Base-by-base conservation (phyloP, 2,329 filamentous ascomycete species). In the Basipetospora chlamydospora region DNA sequence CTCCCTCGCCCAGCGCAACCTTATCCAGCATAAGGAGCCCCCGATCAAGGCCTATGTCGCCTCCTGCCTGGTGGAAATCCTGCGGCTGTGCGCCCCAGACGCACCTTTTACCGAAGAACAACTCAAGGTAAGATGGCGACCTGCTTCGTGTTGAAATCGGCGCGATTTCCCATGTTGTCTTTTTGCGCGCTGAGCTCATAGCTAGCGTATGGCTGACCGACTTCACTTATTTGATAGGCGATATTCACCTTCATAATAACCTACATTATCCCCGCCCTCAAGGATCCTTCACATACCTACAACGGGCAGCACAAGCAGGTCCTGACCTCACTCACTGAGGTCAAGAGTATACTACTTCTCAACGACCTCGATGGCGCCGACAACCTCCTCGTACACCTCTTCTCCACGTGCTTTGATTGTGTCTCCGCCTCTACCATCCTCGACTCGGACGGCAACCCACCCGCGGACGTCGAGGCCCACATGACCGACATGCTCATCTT, bases 221-320 rank as follows among this genome's bases (percentile, higher is more conserved):
- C 21, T 17, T 9, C 11, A 12, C 7, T 28, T 13, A 22, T 5
- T 39, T 16, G n/a, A 8, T 20, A 93, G 85, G 86, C 93, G 59
- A 88, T 96, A 53, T 98, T 96, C 62, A 80, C 77, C 20, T 73
- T 94, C 42, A 85, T 95, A 53, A 74, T 95, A 47, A 78, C 75
- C 40, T 77, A 78, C 33, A 80, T 93, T 45, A 69, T 96, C 31
- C 86, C 87, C 32, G 77, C 85, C 31, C 73, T 96, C 18, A 80
- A 84, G 49, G 80, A 94, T 49, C 84, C 87, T 10, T 78, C 78
- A 26, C 80, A 93, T 53, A 78, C 87, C 8, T 96, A 95, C 64
- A 88, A 93, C 57, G 77, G 76, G 43, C 87, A 96, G 57, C 85
- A 98, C 60, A 77, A 90, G 58, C 90, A 92, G 51, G 82, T 95